Evolutionary conservation across 1,284 basidiomycete genomes (phyloP), one percentile per base, ranked within the genome.

Genomic region (Naganishia sp.): DNA sequence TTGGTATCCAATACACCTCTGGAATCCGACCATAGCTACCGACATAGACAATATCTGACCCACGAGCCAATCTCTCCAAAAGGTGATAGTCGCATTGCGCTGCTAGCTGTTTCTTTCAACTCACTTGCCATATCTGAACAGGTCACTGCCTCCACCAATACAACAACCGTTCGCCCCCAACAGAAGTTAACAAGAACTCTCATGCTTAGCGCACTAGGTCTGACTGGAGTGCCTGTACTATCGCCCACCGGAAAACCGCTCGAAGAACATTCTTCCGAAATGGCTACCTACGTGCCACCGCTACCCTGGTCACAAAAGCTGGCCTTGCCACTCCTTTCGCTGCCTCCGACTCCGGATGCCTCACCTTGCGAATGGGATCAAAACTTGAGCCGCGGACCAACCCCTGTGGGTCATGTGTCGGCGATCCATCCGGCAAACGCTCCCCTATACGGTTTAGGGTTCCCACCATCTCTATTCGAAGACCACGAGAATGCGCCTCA

Each of bases 361-460:
- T 61, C 57, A 3, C 57, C 57, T 3, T 2, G 31, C 28, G 47
- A 51, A 1, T 61, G 57, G 57, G 57, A 51, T 35, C 21, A 51
- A 47, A 11, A 50, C 6, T 18, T 21, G 6, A 32, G 47, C 17
- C n/a, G 57, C n/a, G 18, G 47, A 4, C 46, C 57, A 18, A 42
- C 57, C 17, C 47, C 57, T 23, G 15, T 23, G n/a, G 47, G 47
- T n/a, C 31, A 51, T 42, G 57, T n/a, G 9, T 50, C 57, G 49
- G 23, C 47, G 47, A 21, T 25, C 3, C 57, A 61, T 61, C 57
- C 57, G 9, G 21, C 57, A 17, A 47, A 47, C 13, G 57, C 57
- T 15, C 57, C 57, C 9, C n/a, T 61, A 21, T 61, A 61, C 45
- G 57, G 57, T 18, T 35, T 61, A 4, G 57, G 57, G 5, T 51